Evolutionary conservation across 257 asterid genomes (phyloP), one percentile per base, ranked within the genome.

Genomic region (Avicennia marina): DNA sequence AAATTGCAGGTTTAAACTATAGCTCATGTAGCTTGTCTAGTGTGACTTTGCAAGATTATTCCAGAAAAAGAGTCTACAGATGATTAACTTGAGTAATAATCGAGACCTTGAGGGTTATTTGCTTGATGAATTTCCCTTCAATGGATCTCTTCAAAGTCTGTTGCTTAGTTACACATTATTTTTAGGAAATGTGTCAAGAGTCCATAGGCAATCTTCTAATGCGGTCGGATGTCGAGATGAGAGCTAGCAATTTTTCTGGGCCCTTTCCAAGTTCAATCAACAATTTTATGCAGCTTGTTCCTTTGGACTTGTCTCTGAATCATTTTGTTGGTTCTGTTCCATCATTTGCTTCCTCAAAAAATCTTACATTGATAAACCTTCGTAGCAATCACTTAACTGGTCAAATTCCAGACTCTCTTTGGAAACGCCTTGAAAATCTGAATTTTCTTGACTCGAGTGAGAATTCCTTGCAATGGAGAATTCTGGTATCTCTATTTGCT

Each of bases 341-440:
- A 27, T 67, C 78, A 2, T 80, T 86, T 44, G 71, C 65, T 29
- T 49, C 44, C 27, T 52, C 77, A 18, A 72, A 59, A 72, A 80
- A 66, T 32, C 81, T 86, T 11, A 6, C 53, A 1, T 1, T 1
- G 2, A 34, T 78, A 22, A 47, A 58, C 53, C 73, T 69, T 22
- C 31, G 6, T 11, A 4, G 57, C 0, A 86, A 80, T 44, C 12
- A 57, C 18, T 64, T 86, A 53, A 71, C 73, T 0, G 85, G 89
- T 3, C 27, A 20, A 48, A 56, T 84, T 42, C 43, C 31, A 11
- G 71, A 69, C 12, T 64, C 67, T 10, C 47, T 26, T 12, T 81
- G 81, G 76, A 32, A 73, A 45, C 84, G 77, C 20, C 77, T 79
- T 43, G 73, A 68, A 12, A 65, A 53, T 63, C 82, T 87, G 1